Conservation (phyloP, 805 yeast species). For the Sugiyamaella boreocaroliniensis region DNA sequence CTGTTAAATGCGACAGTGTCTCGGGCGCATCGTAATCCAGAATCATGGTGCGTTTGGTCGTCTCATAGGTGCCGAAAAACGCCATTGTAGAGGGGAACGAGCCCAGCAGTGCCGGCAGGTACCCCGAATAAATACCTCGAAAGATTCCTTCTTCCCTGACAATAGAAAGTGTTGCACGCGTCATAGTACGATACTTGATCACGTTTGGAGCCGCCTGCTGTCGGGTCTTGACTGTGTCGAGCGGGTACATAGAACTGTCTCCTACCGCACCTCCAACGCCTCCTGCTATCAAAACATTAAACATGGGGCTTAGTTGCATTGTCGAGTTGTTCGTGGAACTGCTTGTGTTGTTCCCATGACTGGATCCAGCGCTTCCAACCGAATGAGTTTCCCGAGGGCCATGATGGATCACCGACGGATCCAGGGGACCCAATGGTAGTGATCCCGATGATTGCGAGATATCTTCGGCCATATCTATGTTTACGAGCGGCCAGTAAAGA, state of each 20-base stretch:
- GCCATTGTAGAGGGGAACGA: conserved; percentile 83
- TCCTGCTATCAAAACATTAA: conserved; percentile 62
- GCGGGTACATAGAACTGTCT: conserved; percentile 87
- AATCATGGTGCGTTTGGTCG: conserved; percentile 63
- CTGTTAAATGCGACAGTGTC: conserved; percentile 68
- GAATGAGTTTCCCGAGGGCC: background rate
- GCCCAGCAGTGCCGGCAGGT: conserved; percentile 85
- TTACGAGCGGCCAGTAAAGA: background rate
- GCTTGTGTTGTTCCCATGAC: background rate
- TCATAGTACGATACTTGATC: conserved; percentile 63
- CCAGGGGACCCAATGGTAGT: conserved; percentile 4
- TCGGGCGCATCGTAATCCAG: conserved; percentile 62
- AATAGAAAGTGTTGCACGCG: conserved; percentile 71
- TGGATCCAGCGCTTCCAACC: background rate
- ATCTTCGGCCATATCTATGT: conserved; percentile 1
- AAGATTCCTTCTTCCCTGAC: conserved; percentile 74
- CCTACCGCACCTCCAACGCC: conserved; percentile 94
- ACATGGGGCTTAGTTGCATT: conserved; percentile 16
- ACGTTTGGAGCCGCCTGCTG: conserved; percentile 87
- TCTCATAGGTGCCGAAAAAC: conserved; percentile 90
- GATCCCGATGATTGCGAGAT: conserved; percentile 6
- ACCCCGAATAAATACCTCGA: conserved; percentile 87
- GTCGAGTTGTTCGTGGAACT: background rate
- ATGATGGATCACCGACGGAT: conserved; percentile 2
- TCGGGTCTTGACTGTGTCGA: conserved; percentile 93